Evolutionary conservation across 805 yeast genomes (phyloP), one percentile per base, ranked within the genome.

Genomic region (Teunomyces tritomae): DNA sequence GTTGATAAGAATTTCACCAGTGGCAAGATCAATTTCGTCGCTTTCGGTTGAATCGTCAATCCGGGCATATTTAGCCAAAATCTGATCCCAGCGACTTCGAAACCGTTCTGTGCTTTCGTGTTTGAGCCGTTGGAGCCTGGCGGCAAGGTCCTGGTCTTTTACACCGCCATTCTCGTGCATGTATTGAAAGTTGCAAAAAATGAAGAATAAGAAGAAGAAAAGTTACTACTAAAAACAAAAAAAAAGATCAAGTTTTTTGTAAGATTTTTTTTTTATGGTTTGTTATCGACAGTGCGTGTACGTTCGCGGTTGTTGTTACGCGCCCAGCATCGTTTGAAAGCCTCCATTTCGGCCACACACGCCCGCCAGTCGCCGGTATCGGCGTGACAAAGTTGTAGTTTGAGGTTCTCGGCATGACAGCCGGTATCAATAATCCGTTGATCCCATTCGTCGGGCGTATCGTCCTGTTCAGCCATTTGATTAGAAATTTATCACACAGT

Each of bases 321-420:
- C 7, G 68, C 76, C 90, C 90, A 85, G 65, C 91, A 85, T 46
- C 76, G 70, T 46, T 77, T 74, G 58, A 85, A 84, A 11, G 76
- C 79, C 29, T 69, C 68, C 86, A 81, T 77, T 61, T 77, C 73
- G 29, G 58, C 57, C n/a, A 46, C 10, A 43, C 66, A 62, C 49
- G 56, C 51, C 46, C 78, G 60, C 78, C 78, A 73, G 50, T 73
- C 78, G 4, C 77, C 77, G 6, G 62, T 70, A 52, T 73, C 78
- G 8, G 78, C 77, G 52, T 73, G 78, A 46, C 78, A 73, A 13
- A 73, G 58, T 48, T 71, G 76, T 24, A 73, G 56, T 13, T 57
- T 63, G 36, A 73, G 52, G 49, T 73, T 73, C 54, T 73, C 76
- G 40, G 67, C 61, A 49, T 67, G 70, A 45, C 78, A 73, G 7